phyloP scores from a whole-genome alignment of 139 green algal genomes.

The Pleodorina starrii region DNA sequence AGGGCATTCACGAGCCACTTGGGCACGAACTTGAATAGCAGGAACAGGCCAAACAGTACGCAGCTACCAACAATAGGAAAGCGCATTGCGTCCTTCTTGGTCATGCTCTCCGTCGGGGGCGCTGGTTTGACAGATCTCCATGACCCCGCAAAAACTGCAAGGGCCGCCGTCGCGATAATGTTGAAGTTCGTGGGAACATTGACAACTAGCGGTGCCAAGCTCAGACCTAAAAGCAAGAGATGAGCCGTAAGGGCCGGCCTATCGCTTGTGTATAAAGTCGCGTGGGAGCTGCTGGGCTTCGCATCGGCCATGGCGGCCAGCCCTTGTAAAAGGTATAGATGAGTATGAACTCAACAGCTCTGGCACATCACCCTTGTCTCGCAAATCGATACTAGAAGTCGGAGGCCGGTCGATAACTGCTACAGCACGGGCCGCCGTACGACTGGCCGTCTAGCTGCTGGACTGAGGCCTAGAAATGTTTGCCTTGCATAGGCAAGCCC shows the following conservation, averaged over 20 bases:
- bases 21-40: conserved; percentile 96
- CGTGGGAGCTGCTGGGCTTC: conserved; percentile 3
- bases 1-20: conserved; percentile 87
- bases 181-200: conserved; percentile 83
- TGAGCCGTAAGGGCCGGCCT: conserved; percentile 62
- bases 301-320: background rate
- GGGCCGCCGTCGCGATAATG: conserved; percentile 86
- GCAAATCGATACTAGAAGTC: too few species aligned
- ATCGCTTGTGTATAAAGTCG: background rate
- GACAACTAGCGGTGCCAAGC: conserved; percentile 62
- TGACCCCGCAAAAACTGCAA: conserved; percentile 89
- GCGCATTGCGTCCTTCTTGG: conserved; percentile 92
- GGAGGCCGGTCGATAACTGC: too few species aligned
- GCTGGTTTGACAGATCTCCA: conserved; percentile 86
- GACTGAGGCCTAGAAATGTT: too few species aligned
- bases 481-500: too few species aligned
- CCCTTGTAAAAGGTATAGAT: too few species aligned
- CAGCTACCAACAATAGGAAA: conserved; percentile 96
- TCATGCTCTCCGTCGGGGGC: conserved; percentile 86
- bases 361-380: too few species aligned
- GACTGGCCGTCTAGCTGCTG: too few species aligned
- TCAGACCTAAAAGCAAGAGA: conserved; percentile 51
- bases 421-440: too few species aligned
- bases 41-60: conserved; percentile 96
- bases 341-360: too few species aligned